Evolutionary conservation across 2,329 filamentous ascomycete species (phyloP).

Genomic region (Alternaria conjuncta): DNA sequence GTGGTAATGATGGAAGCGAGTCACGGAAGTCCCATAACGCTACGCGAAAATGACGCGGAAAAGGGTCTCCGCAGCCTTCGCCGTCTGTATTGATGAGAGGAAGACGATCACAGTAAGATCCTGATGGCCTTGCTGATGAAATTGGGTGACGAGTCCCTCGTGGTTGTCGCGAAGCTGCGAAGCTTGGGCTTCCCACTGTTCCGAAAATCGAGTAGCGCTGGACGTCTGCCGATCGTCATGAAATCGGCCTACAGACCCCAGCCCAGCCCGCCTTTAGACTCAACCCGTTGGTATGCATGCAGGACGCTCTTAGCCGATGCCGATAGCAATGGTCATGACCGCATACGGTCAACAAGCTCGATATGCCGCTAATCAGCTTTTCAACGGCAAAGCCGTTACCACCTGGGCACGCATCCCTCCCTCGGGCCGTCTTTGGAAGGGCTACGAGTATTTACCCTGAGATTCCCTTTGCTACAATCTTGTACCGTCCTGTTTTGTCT

Average conservation of each 20-base stretch:
- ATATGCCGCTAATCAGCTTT: constrained; percentile 27
- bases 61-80: constrained; percentile 10
- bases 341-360: constrained; percentile 9
- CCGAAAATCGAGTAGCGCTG: constrained; percentile 8
- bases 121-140: neutral
- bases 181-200: constrained; percentile 5
- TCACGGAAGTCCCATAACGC: constrained; percentile 14
- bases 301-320: constrained; percentile 17
- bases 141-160: neutral
- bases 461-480: constrained; percentile 4
- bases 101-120: constrained; percentile 6
- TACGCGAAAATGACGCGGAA: neutral
- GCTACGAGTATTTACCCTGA: neutral
- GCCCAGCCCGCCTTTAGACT: constrained; percentile 3
- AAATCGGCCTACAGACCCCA: constrained; percentile 2
- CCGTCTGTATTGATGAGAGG: constrained; percentile 2
- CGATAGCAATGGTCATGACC: constrained; percentile 22
- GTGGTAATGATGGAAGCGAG: constrained; percentile 15
- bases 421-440: constrained; percentile 8
- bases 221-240: constrained; percentile 14
- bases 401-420: constrained; percentile 1
- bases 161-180: neutral
- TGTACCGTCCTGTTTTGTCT: neutral
- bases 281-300: constrained; percentile 20
- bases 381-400: constrained; percentile 16